Evolutionary conservation across 2,329 filamentous ascomycete species (phyloP).

Genomic region (Paecilomyces dactylethromorphus): DNA sequence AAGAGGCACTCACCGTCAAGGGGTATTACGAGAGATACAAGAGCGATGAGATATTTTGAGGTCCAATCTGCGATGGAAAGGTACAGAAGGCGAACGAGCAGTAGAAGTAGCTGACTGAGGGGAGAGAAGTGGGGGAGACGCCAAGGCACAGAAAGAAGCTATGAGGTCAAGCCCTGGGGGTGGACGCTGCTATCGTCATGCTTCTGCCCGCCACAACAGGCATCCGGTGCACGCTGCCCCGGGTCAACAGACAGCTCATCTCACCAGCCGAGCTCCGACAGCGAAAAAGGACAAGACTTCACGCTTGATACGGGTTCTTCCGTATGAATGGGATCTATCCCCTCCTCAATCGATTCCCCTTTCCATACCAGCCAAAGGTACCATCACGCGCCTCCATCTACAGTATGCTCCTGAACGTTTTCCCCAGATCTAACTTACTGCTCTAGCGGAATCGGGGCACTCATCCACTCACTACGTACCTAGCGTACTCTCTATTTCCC

Average conservation of each 20-base stretch:
- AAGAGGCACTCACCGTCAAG: not conserved
- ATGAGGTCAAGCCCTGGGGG: not conserved
- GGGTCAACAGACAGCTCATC: too few relatives aligned
- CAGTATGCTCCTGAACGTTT: not conserved
- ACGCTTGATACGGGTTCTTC: too few relatives aligned
- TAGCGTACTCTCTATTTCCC: not conserved
- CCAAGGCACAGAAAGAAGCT: not conserved
- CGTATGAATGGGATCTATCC: not conserved
- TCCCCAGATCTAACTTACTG: not conserved
- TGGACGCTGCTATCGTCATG: too few relatives aligned
- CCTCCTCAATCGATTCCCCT: not conserved
- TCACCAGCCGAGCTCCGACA: too few relatives aligned
- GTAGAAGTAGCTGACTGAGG: not conserved
- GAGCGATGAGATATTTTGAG: not conserved
- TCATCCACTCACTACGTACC: not conserved
- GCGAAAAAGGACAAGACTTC: too few relatives aligned
- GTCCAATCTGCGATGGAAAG: not conserved
- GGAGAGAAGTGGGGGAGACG: not conserved
- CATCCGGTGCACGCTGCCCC: too few relatives aligned
- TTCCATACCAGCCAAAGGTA: not conserved
- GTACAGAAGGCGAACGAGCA: not conserved
- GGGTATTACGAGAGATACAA: not conserved
- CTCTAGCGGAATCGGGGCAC: not conserved
- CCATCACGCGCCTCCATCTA: not conserved
- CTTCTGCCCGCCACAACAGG: not conserved